Evolutionary conservation across 1,139 yeast species (phyloP), one percentile per base, ranked within the genome.

Genomic region (Waltiozyma sp.): DNA sequence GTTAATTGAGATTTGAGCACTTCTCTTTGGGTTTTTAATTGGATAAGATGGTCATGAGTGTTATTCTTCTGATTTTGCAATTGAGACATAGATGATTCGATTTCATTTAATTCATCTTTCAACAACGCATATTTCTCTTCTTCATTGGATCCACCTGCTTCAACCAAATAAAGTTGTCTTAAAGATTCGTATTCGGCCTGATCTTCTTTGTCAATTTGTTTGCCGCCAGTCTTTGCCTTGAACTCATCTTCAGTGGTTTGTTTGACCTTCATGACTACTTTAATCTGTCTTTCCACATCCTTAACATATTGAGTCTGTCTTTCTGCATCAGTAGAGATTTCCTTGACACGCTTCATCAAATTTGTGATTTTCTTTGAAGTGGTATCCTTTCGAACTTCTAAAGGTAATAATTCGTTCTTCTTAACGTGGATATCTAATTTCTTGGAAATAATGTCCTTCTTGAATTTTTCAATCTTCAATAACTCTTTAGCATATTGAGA

Each of bases 131-230:
- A 52, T 36, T 72, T 62, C 47, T 75, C 79, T 47, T 79, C 80
- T 38, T 79, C 66, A 37, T 68, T 62, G 10, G 80, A 71, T 21
- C 89, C 89, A 2, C 77, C 87, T 2, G 78, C 80, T 33, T 63
- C 62, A 23, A 75, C 63, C 40, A 83, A 62, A 52, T 75, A 86
- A 43, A 66, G 55, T 18, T 76, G 75, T 54, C 86, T 73, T 46
- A 87, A 64, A 1, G 47, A 39, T 41, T 80, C 80, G 57, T 87
- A 88, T 43, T 80, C 80, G 24, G 65, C 61, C 38, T 77, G 67
- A 34, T 76, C 83, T 14, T 70, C 76, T 1, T 70, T 66, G 2
- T 77, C 65, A 2, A 52, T 45, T 19, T 63, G 60, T 16, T 60
- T 44, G 7, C 44, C 21, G 18, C 23, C 23, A 11, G 37, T 58